Percentiles rank a stretch among this genome's conserved stretches.
Evolutionary conservation across 1,284 basidiomycete species (phyloP).

Genomic region (Ustilago nuda): DNA sequence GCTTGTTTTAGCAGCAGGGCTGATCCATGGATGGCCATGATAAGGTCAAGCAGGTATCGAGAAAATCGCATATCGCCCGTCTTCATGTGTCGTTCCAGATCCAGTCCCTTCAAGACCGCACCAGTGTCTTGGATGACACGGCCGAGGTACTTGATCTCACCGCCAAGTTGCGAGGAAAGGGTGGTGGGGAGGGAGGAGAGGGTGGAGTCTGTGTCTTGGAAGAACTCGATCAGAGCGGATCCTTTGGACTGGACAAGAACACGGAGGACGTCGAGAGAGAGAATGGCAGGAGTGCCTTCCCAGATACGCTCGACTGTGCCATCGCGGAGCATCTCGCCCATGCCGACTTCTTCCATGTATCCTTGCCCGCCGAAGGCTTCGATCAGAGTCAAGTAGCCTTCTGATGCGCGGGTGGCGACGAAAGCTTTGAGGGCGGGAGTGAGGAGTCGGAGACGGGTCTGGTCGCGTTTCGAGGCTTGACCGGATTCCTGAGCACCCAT

Average conservation of each 20-base stretch:
- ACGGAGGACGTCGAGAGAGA: slow-evolving; percentile 77
- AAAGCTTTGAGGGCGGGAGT: slow-evolving; percentile 81
- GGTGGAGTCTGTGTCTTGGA: slow-evolving; percentile 63
- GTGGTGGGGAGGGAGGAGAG: slow-evolving; percentile 20
- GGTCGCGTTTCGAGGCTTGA: slow-evolving; percentile 96
- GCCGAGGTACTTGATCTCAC: slow-evolving; percentile 26
- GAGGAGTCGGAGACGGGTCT: slow-evolving; percentile 79
- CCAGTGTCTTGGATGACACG: slow-evolving; percentile 12
- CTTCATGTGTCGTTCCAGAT: slow-evolving; percentile 29
- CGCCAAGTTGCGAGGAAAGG: neutral
- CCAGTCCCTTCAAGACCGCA: slow-evolving; percentile 9
- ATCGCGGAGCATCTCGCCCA: slow-evolving; percentile 74
- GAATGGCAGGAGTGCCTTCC: slow-evolving; percentile 76
- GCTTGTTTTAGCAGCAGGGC: slow-evolving; percentile 48
- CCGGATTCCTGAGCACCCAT: slow-evolving; percentile 87
- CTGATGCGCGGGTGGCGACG: slow-evolving; percentile 76
- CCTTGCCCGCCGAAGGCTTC: slow-evolving; percentile 80
- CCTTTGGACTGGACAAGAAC: slow-evolving; percentile 71
- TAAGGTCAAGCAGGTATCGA: slow-evolving; percentile 46
- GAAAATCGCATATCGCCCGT: slow-evolving; percentile 36
- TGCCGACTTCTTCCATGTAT: slow-evolving; percentile 80
- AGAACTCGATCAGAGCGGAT: slow-evolving; percentile 70
- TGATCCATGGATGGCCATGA: slow-evolving; percentile 40
- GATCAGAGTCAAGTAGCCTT: slow-evolving; percentile 81
- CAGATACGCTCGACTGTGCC: slow-evolving; percentile 82